Conservation (phyloP, 148 eudicot species). For the Heliamphora exappendiculata region DNA sequence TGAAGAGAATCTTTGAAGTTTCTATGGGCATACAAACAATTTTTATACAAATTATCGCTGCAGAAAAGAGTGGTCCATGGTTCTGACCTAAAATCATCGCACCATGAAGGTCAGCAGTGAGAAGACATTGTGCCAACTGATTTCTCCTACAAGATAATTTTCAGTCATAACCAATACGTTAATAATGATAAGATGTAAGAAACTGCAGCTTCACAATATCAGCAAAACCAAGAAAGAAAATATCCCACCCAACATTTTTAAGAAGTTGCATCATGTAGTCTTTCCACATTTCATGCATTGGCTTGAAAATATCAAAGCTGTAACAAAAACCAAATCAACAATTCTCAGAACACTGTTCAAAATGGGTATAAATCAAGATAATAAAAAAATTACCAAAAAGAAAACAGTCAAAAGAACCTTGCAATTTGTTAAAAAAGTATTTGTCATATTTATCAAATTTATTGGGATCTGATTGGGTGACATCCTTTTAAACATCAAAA, state of each 20-base stretch:
- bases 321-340: slow-evolving; percentile 4
- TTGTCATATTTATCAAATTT: no score
- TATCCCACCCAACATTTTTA: slow-evolving; percentile 51
- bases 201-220: slow-evolving; percentile 9
- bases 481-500: no score
- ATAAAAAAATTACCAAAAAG: neutral
- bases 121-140: slow-evolving; percentile 60
- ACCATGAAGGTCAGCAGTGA: slow-evolving; percentile 81
- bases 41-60: neutral
- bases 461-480: no score
- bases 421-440: no score
- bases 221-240: slow-evolving; percentile 1
- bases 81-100: slow-evolving; percentile 65
- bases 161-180: neutral
- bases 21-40: neutral
- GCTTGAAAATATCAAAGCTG: slow-evolving; percentile 56
- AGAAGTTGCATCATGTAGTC: slow-evolving; percentile 47
- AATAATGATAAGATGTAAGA: slow-evolving; percentile 3
- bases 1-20: neutral
- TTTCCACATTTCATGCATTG: slow-evolving; percentile 83
- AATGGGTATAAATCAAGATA: neutral
- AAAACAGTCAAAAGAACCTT: no score
- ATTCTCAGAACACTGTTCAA: neutral
- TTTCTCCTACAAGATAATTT: slow-evolving; percentile 44
- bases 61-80: neutral